Conservation (phyloP, 148 eudicot genomes). For the Fallopia convolvulus region DNA sequence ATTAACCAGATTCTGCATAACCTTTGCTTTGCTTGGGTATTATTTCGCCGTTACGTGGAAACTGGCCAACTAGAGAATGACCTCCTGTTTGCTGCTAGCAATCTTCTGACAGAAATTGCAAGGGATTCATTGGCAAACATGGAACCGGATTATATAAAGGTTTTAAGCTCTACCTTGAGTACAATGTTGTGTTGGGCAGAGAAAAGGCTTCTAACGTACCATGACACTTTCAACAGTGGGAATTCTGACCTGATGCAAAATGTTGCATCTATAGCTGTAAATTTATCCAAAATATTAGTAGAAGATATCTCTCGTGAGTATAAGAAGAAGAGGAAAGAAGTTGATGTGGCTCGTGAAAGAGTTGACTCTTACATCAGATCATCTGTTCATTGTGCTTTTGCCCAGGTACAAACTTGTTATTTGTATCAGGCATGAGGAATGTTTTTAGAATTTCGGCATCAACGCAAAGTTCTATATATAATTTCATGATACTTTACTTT, state of each 20-base stretch:
- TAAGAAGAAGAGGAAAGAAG: slow-evolving; percentile 49
- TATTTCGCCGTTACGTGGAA: slow-evolving; percentile 55
- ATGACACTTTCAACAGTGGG: slow-evolving; percentile 53
- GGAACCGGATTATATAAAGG: slow-evolving; percentile 46
- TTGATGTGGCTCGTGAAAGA: slow-evolving; percentile 45
- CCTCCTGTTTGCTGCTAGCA: slow-evolving; percentile 73
- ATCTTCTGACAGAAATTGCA: slow-evolving; percentile 58
- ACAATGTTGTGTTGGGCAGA: slow-evolving; percentile 74
- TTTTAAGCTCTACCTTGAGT: slow-evolving; percentile 43
- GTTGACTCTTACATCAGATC: slow-evolving; percentile 86
- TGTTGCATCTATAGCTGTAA: slow-evolving; percentile 52
- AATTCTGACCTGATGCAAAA: slow-evolving; percentile 60
- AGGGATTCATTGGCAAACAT: slow-evolving; percentile 48
- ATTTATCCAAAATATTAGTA: slow-evolving; percentile 56
- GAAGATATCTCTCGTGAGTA: slow-evolving; percentile 51
- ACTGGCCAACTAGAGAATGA: slow-evolving; percentile 65
- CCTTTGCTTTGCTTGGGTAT: slow-evolving; percentile 76
- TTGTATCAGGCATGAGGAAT: not conserved
- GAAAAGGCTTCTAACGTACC: slow-evolving; percentile 62
- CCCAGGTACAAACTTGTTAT: slow-evolving; percentile 37
- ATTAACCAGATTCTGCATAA: slow-evolving; percentile 68
- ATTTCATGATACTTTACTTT: not conserved
- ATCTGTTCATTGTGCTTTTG: slow-evolving; percentile 55
- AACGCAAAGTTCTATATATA: not conserved
- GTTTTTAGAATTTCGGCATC: not conserved